Percentiles rank a stretch among this genome's conserved stretches.
Conservation (phyloP, 2,329 filamentous ascomycete genomes). For the Gliomastix tumulicola region DNA sequence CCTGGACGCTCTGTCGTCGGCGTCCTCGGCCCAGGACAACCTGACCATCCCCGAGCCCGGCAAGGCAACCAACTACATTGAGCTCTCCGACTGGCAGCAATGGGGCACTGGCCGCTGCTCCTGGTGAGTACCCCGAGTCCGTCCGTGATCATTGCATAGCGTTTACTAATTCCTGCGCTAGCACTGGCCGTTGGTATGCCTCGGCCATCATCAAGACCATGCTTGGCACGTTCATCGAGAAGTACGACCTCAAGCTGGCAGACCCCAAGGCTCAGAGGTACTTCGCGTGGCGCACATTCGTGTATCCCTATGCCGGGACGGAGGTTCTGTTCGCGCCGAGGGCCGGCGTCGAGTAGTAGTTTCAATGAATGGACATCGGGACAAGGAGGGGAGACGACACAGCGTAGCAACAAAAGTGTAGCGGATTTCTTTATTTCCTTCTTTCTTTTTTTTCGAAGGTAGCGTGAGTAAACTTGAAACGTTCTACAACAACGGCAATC, state of each 20-base stretch:
- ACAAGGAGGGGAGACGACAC: too few relatives aligned
- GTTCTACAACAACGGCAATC: too few relatives aligned
- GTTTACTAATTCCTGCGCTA: not conserved
- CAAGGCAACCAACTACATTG: not conserved
- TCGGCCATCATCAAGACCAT: conserved; percentile 1
- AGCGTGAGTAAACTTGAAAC: too few relatives aligned
- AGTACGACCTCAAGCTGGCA: conserved; percentile 1
- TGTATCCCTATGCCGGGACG: too few relatives aligned
- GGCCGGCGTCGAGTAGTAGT: too few relatives aligned
- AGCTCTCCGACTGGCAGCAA: not conserved
- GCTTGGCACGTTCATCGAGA: not conserved
- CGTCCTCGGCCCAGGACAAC: conserved; percentile 1
- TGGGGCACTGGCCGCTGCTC: conserved; percentile 2
- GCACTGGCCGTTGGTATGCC: conserved; percentile 2
- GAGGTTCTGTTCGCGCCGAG: too few relatives aligned
- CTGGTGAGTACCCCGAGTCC: conserved; percentile 1
- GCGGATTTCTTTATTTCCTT: too few relatives aligned
- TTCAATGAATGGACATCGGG: too few relatives aligned
- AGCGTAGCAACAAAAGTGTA: too few relatives aligned
- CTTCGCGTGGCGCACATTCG: not conserved
- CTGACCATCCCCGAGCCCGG: not conserved
- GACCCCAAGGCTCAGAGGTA: not conserved
- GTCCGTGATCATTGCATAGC: not conserved
- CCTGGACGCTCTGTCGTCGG: not conserved
- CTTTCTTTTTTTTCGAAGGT: too few relatives aligned